Conservation (phyloP, 768 basidiomycete species). For the Dacryopinax spathularia region DNA sequence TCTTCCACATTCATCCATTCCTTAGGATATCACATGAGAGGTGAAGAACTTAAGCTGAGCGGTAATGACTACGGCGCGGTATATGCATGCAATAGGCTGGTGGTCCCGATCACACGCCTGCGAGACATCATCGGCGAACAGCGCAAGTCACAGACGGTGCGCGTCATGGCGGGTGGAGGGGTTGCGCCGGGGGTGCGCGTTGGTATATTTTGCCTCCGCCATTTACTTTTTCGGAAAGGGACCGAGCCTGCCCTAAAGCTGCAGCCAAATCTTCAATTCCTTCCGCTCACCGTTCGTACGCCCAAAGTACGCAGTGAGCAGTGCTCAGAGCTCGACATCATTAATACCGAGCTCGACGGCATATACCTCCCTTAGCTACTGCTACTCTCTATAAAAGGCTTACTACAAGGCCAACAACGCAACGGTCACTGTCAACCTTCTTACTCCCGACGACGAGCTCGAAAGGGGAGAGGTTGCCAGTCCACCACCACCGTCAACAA, state of each 20-base stretch:
- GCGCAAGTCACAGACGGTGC: no score
- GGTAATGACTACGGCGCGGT: no score
- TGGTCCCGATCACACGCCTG: no score
- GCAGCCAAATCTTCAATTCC: background rate
- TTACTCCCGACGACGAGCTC: background rate
- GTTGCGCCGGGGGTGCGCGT: no score
- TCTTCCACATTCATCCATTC: no score
- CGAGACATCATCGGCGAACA: no score
- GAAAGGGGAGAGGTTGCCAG: constrained; percentile 3
- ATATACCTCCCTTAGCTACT: background rate
- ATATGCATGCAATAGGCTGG: no score
- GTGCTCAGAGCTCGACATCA: no score
- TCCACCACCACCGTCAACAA: background rate
- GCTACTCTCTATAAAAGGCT: no score
- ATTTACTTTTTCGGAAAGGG: background rate
- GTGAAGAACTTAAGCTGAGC: no score
- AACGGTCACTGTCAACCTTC: background rate
- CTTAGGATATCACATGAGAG: no score
- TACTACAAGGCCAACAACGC: background rate
- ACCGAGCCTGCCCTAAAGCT: background rate
- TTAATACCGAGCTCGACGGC: background rate
- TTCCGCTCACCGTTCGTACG: background rate
- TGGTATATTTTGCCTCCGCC: background rate
- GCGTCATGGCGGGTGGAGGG: no score
- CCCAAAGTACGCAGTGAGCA: background rate